Conservation (phyloP, 805 yeast species). For the Kockiozyma suomiensis region DNA sequence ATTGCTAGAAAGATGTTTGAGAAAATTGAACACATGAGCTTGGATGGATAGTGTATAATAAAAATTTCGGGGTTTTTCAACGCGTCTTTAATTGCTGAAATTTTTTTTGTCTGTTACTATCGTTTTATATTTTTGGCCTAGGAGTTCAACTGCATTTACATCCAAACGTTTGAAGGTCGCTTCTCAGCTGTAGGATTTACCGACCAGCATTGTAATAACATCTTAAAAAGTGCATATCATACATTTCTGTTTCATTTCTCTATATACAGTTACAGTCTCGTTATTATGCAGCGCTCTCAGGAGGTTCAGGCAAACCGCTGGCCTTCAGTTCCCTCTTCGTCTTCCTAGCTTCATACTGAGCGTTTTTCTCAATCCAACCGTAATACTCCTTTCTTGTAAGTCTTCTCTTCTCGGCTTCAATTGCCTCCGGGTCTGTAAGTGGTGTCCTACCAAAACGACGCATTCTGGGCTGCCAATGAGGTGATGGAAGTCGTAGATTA, state of each 20-base stretch:
- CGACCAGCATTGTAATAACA: too few relatives aligned
- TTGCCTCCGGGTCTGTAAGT: constrained; percentile 53
- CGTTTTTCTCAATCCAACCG: constrained; percentile 24
- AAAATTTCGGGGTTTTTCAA: not conserved
- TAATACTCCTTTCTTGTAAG: constrained; percentile 67
- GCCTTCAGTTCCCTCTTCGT: constrained; percentile 7
- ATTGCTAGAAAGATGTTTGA: constrained; percentile 46
- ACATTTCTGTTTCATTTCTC: not conserved
- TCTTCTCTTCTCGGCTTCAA: constrained; percentile 60
- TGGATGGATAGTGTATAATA: not conserved
- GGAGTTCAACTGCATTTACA: not conserved
- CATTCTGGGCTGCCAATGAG: constrained; percentile 85
- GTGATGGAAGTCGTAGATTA: constrained; percentile 72
- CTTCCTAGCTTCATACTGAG: constrained; percentile 12
- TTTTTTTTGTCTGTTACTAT: not conserved
- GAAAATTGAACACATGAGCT: constrained; percentile 41
- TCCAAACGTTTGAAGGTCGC: not conserved
- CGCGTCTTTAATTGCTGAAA: not conserved
- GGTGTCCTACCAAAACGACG: constrained; percentile 79
- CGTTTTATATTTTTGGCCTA: not conserved
- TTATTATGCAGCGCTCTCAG: not conserved
- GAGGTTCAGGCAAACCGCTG: not conserved
- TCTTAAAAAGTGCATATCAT: not conserved
- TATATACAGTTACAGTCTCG: not conserved
- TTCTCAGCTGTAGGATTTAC: too few relatives aligned